Evolutionary conservation across 1,284 basidiomycete species (phyloP), one percentile per base, ranked within the genome.

Genomic region (Ceratobasidium sp.): DNA sequence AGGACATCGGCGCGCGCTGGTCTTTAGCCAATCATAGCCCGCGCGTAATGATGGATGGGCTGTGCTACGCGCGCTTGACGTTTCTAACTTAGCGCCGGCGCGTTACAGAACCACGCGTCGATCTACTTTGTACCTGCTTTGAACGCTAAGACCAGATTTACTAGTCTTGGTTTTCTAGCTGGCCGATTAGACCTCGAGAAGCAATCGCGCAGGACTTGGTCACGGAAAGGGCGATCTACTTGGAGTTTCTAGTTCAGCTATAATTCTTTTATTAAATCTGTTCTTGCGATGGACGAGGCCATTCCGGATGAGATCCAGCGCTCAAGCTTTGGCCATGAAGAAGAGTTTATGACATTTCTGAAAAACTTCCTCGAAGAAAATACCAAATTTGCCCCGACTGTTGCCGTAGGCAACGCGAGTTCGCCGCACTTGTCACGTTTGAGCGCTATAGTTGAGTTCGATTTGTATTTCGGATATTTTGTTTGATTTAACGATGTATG

Each of bases 251-350:
- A 41, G 36, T 41, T 41, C 11, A 41, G 11, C 36, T 41, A 11
- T 11, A 41, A 4, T 11, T 41, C 11, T 41, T 41, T 41, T 41
- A 41, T 4, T 41, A 41, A 41, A 41, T 41, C 36, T 41, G 36
- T 22, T 6, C 54, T 17, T 29, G 44, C 45, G 2, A 71, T 71
- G 67, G 56, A 71, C n/a, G 67, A 71, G 41, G 44, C 56, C 11
- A 27, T 41, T 11, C 11, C 24, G 24, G 67, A 71, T 50, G 67
- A 71, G 29, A 57, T 71, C 19, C 54, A 59, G 31, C 67, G 44
- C 56, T 71, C 67, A 31, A 56, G 54, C 54, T 71, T 71, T 31
- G 67, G 45, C 17, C 67, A 71, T 45, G 67, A 57, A 60, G 45
- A 60, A 31, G 67, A 71, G 27, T 71, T 71, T 51, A 59, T 71